Evolutionary conservation across 768 basidiomycete genomes (phyloP).

Genomic region (Leccinum barrowsii): DNA sequence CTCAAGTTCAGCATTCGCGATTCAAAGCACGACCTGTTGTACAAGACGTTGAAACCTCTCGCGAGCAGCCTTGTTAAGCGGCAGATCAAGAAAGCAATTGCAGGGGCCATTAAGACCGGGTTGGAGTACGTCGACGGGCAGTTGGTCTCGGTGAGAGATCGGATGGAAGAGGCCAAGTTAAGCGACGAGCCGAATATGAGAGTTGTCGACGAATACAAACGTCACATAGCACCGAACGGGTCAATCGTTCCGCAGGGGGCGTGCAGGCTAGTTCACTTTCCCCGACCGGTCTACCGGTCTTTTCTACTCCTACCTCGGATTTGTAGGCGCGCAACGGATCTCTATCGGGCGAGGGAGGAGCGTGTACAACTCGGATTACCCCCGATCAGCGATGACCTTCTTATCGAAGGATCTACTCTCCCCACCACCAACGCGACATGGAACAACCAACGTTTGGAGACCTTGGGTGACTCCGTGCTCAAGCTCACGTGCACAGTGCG

Average conservation of each 20-base stretch:
- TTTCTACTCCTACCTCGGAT: slow-evolving; percentile 64
- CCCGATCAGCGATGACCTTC: slow-evolving; percentile 48
- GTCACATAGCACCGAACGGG: slow-evolving; percentile 26
- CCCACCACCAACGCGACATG: slow-evolving; percentile 61
- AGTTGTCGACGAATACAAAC: slow-evolving; percentile 26
- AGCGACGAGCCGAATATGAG: slow-evolving; percentile 35
- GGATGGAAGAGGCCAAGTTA: slow-evolving; percentile 62
- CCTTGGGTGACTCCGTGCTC: slow-evolving; percentile 78
- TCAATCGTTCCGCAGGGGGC: slow-evolving; percentile 40
- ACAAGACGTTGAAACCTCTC: slow-evolving; percentile 78
- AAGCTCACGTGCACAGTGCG: slow-evolving; percentile 75
- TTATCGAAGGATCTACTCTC: slow-evolving; percentile 74
- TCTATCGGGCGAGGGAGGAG: slow-evolving; percentile 55
- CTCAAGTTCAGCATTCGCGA: slow-evolving; percentile 91
- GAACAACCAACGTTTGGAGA: slow-evolving; percentile 85
- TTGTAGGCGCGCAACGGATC: slow-evolving; percentile 60
- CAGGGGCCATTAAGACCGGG: slow-evolving; percentile 70
- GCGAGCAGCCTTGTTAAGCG: slow-evolving; percentile 82
- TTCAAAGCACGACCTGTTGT: slow-evolving; percentile 84
- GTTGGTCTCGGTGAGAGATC: slow-evolving; percentile 81
- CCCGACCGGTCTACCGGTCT: slow-evolving; percentile 45
- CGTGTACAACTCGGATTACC: slow-evolving; percentile 59
- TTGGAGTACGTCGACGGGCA: slow-evolving; percentile 88
- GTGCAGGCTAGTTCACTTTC: slow-evolving; percentile 53
- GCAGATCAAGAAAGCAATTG: slow-evolving; percentile 55